Evolutionary conservation across 495 filamentous ascomycete species (phyloP), one percentile per base, ranked within the genome.

Genomic region (Penicillium macrosclerotiorum): DNA sequence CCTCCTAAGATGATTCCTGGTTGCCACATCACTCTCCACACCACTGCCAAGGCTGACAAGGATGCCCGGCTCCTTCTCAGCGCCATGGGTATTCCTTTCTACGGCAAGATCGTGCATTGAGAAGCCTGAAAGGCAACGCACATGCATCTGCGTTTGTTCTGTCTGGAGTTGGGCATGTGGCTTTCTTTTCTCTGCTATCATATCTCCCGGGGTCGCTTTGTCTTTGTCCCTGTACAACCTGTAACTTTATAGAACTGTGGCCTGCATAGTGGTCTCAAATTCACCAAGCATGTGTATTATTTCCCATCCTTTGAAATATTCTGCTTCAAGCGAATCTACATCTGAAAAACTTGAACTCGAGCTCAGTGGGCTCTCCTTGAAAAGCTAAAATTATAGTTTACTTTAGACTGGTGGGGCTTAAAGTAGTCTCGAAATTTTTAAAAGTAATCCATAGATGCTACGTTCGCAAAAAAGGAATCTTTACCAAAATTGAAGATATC

Each of bases 1-100:
- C 89, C 90, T 16, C 79, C 87, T 18, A 89, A 86, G 72, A 92
- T 96, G 91, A 88, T 98, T 37, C 89, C 93, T 4, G 90, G 89
- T 58, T 86, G 87, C 67, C 82, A 94, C 52, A 78, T 98, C 42
- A 87, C 84, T 25, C 64, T 96, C 42, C 88, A 96, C 67, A 97
- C 93, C 4, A 80, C 86, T 25, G 93, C 93, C 31, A 90, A 74
- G 14, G 94, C 86, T 13, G 91, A 98, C 59, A 83, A 84, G 56
- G 92, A 98, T 59, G 94, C 90, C n/a, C 80, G 88, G 51, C 60
- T 97, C 46, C 74, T 98, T 42, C 76, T 96, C 25, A 83, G 82
- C 59, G 76, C 89, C 19, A 68, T 96, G 60, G 93, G 93, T 12
- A 57, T 75, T 37, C 90, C 90, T 0, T 95, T 95, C 67, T 79